phyloP scores from a whole-genome alignment of 768 basidiomycete genomes.

The Termitomyces sp. region DNA sequence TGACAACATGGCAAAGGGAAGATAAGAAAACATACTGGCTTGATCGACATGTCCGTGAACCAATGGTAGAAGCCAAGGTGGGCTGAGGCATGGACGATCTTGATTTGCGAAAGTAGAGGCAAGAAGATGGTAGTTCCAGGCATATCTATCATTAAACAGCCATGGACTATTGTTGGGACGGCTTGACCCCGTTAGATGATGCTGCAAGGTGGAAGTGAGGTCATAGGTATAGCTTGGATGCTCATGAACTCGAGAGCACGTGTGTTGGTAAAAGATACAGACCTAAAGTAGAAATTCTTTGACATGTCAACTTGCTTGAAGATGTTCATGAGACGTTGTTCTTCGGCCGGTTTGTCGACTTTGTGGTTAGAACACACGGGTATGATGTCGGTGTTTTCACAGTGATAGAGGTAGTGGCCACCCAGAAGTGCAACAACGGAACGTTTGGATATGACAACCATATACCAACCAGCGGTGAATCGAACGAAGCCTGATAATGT shows the following conservation, averaged over 20 bases:
- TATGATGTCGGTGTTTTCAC: constrained; percentile 83
- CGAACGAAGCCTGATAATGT: constrained; percentile 69
- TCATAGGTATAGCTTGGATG: constrained; percentile 85
- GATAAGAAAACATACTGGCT: constrained; percentile 65
- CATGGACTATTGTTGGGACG: constrained; percentile 41
- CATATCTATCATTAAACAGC: constrained; percentile 82
- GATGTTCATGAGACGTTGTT: constrained; percentile 79
- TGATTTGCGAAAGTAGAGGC: constrained; percentile 53
- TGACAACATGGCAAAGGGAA: not conserved
- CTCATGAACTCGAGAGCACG: not conserved
- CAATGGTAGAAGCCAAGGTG: constrained; percentile 85
- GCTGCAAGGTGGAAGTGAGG: constrained; percentile 91
- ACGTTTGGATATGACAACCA: constrained; percentile 85
- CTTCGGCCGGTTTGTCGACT: constrained; percentile 82
- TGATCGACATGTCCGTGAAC: constrained; percentile 98
- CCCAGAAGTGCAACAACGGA: constrained; percentile 91
- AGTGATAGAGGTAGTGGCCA: constrained; percentile 95
- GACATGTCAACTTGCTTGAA: constrained; percentile 97
- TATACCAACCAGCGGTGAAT: constrained; percentile 95
- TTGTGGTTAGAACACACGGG: constrained; percentile 76
- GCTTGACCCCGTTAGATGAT: constrained; percentile 68
- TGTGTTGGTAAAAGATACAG: constrained; percentile 1
- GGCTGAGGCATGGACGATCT: constrained; percentile 35
- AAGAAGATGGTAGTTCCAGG: constrained; percentile 93
- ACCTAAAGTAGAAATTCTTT: constrained; percentile 99